Conservation (phyloP, 163 green algal species). For the Volvox carteri region DNA sequence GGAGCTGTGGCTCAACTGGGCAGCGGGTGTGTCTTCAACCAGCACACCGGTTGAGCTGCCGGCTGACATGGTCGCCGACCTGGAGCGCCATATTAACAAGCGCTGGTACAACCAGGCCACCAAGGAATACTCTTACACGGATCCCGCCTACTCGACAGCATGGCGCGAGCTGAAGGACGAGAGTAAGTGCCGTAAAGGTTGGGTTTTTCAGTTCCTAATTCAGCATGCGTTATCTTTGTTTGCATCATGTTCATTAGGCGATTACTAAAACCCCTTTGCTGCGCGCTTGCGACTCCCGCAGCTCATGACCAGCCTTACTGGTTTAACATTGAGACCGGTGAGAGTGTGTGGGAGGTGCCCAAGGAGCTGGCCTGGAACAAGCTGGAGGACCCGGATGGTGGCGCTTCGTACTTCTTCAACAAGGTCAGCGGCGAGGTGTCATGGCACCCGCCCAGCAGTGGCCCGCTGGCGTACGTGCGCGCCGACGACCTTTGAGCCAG, state of each 20-base stretch:
- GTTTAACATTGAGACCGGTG: conserved; percentile 49
- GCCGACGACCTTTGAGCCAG: conserved; percentile 6
- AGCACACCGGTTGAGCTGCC: background rate
- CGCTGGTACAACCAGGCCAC: conserved; percentile 35
- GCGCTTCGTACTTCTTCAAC: conserved; percentile 40
- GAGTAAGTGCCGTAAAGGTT: background rate
- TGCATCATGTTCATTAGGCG: too few species aligned
- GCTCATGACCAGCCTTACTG: conserved; percentile 26
- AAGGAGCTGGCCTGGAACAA: conserved; percentile 31
- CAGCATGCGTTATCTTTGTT: too few species aligned
- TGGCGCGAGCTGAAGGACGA: conserved; percentile 47
- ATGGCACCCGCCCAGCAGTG: background rate
- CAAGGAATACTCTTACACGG: conserved; percentile 25
- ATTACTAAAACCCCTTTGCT: too few species aligned
- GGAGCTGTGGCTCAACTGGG: conserved; percentile 51
- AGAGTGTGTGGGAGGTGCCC: conserved; percentile 35
- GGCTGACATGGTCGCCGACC: conserved; percentile 5
- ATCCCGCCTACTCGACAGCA: conserved; percentile 34
- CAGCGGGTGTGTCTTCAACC: conserved; percentile 25
- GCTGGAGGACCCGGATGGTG: background rate
- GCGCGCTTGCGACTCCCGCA: too few species aligned
- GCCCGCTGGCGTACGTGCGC: background rate
- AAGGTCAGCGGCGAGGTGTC: conserved; percentile 16
- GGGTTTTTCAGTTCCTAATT: too few species aligned
- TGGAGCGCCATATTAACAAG: background rate